These are phyloP conservation scores for Aspergillus avenaceus DNA, from an alignment of 495 filamentous ascomycete genomes.

Conservation along the genomic window DNA sequence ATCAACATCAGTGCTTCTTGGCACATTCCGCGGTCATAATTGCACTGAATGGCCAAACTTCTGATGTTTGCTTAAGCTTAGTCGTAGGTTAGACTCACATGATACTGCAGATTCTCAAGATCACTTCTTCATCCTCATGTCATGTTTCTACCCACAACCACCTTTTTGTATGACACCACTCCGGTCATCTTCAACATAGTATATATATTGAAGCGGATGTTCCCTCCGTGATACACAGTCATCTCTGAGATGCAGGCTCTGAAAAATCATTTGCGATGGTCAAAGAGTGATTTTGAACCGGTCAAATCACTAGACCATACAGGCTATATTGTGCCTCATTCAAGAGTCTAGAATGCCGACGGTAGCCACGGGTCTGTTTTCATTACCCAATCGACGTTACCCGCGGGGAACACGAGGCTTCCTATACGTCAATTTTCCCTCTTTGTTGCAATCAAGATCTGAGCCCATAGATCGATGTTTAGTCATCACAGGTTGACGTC, in stretches of 20 bases:
- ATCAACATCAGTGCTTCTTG: neutral
- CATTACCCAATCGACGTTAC: constrained; percentile 10
- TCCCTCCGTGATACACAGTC: neutral
- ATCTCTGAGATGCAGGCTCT: no score
- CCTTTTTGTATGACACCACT: no score
- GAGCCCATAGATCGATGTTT: neutral
- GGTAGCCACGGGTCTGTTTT: constrained; percentile 9
- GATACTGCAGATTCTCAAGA: neutral
- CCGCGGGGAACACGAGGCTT: constrained; percentile 11
- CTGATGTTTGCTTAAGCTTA: neutral
- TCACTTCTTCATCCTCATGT: no score
- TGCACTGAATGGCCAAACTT: neutral
- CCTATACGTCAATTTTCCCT: neutral
- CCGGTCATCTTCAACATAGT: neutral
- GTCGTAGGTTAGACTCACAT: no score
- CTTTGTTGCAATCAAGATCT: neutral
- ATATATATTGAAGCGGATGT: neutral
- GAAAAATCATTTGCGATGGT: neutral
- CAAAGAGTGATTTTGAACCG: neutral
- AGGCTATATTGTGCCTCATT: neutral
- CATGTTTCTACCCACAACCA: no score
- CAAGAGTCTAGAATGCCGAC: constrained; percentile 1
- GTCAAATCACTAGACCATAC: neutral
- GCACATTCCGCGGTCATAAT: neutral
- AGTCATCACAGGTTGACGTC: neutral